A percentile compares a stretch with the other conserved stretches of the same genome.
phyloP scores from a whole-genome alignment of 352 stramenopile genomes.

The Phytophthora syringae region DNA sequence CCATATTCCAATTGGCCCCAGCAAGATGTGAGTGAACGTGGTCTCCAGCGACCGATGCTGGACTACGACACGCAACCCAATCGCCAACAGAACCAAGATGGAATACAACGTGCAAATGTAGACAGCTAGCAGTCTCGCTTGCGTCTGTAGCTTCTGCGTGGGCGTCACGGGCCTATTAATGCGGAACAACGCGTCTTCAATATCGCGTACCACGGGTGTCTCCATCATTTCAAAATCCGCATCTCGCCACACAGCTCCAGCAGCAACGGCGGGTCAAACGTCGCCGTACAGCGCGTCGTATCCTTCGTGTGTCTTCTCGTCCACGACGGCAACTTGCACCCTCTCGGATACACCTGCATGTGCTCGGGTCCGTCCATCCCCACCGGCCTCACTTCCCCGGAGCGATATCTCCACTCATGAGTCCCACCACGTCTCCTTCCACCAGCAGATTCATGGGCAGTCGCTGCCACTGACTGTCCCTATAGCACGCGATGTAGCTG shows the following conservation, averaged over 20 bases:
- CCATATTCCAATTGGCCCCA: constrained; percentile 80
- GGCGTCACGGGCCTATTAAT: constrained; percentile 74
- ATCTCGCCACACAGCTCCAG: constrained; percentile 88
- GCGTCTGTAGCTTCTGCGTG: constrained; percentile 80
- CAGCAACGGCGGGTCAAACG: constrained; percentile 76
- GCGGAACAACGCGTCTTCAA: constrained; percentile 79
- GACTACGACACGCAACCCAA: constrained; percentile 66
- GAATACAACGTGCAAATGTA: constrained; percentile 79
- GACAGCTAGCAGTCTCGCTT: constrained; percentile 55
- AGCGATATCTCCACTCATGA: constrained; percentile 87
- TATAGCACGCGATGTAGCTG: constrained; percentile 81
- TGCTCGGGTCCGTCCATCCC: constrained; percentile 14
- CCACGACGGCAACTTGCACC: constrained; percentile 68
- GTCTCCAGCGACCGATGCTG: constrained; percentile 75
- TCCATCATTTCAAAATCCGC: constrained; percentile 86
- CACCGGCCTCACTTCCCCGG: constrained; percentile 62
- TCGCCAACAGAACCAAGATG: constrained; percentile 68
- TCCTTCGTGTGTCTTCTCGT: constrained; percentile 51
- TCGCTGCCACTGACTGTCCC: constrained; percentile 82
- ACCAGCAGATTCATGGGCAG: constrained; percentile 87
- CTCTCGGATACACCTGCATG: constrained; percentile 53
- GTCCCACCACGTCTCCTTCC: constrained; percentile 75
- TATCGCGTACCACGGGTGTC: constrained; percentile 81
- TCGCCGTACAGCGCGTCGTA: constrained; percentile 68
- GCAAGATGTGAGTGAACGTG: constrained; percentile 72